Conservation (phyloP, 1,284 basidiomycete species). For the Moesziomyces parantarcticus region DNA sequence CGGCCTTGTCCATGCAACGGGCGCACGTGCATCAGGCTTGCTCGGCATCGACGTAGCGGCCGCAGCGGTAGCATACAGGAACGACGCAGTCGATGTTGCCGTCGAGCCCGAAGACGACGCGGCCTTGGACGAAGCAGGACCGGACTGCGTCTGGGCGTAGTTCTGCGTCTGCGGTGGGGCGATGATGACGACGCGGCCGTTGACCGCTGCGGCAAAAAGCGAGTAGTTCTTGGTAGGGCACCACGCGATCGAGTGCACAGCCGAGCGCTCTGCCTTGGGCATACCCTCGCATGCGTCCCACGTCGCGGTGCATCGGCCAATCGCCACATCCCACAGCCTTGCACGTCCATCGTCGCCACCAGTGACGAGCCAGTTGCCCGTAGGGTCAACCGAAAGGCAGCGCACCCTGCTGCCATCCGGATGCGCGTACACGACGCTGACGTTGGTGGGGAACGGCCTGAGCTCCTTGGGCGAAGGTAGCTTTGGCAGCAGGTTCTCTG, state of each 20-base stretch:
- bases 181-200: conserved; percentile 79
- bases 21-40: conserved; percentile 50
- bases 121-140: conserved; percentile 64
- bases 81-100: conserved; percentile 49
- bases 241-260: conserved; percentile 89
- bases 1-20: conserved; percentile 72
- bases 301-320: conserved; percentile 87
- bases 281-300: conserved; percentile 76
- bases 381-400: conserved; percentile 83
- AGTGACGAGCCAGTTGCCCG: conserved; percentile 89
- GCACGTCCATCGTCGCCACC: conserved; percentile 91
- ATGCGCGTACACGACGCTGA: conserved; percentile 80
- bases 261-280: conserved; percentile 57
- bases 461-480: conserved; percentile 92
- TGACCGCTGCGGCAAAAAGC: conserved; percentile 79
- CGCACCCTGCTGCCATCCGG: conserved; percentile 76
- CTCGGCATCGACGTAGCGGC: conserved; percentile 41
- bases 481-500: conserved; percentile 90
- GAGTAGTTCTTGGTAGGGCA: conserved; percentile 86
- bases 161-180: conserved; percentile 74
- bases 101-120: conserved; percentile 61
- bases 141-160: conserved; percentile 69
- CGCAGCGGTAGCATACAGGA: conserved; percentile 56
- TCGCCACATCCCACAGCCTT: conserved; percentile 90
- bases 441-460: conserved; percentile 91